Percentiles rank a stretch among this genome's conserved stretches.
Evolutionary conservation across 2,329 filamentous ascomycete species (phyloP).

Genomic region (Metarhizium brunneum): DNA sequence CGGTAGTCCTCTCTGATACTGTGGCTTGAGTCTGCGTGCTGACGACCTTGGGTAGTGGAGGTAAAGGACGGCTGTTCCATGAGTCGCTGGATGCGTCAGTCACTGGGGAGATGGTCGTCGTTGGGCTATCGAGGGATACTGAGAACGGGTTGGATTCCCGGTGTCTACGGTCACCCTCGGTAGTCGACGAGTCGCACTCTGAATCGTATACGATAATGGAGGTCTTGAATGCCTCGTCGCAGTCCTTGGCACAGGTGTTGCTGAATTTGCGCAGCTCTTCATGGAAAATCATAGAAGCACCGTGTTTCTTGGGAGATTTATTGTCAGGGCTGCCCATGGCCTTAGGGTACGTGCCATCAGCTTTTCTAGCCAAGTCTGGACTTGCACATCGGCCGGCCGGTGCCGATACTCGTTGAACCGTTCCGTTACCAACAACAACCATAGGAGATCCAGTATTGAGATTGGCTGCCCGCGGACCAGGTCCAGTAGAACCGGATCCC

Average conservation of each 20-base stretch:
- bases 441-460: slow-evolving; percentile 10
- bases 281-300: slow-evolving; percentile 34
- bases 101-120: slow-evolving; percentile 15
- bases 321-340: slow-evolving; percentile 12
- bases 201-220: slow-evolving; percentile 35
- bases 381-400: slow-evolving; percentile 14
- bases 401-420: slow-evolving; percentile 12
- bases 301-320: slow-evolving; percentile 9
- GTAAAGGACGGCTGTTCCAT: slow-evolving; percentile 42
- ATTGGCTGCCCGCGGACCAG: slow-evolving; percentile 5
- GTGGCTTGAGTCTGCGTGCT: slow-evolving; percentile 11
- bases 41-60: slow-evolving; percentile 33
- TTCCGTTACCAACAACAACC: slow-evolving; percentile 11
- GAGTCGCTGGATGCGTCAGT: slow-evolving; percentile 21
- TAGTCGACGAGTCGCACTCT: slow-evolving; percentile 20
- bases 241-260: slow-evolving; percentile 76
- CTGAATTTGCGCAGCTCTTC: slow-evolving; percentile 81
- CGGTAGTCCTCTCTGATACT: slow-evolving; percentile 11
- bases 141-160: slow-evolving; percentile 33
- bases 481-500: slow-evolving; percentile 21
- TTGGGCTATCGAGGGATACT: slow-evolving; percentile 27
- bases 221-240: slow-evolving; percentile 85
- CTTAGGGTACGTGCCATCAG: slow-evolving; percentile 17
- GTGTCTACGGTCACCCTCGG: slow-evolving; percentile 20
- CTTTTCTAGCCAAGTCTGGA: slow-evolving; percentile 18